Evolutionary conservation across 192 early-diverging fungal species (phyloP), one percentile per base, ranked within the genome.

Genomic region (Backusella tarrabulga): DNA sequence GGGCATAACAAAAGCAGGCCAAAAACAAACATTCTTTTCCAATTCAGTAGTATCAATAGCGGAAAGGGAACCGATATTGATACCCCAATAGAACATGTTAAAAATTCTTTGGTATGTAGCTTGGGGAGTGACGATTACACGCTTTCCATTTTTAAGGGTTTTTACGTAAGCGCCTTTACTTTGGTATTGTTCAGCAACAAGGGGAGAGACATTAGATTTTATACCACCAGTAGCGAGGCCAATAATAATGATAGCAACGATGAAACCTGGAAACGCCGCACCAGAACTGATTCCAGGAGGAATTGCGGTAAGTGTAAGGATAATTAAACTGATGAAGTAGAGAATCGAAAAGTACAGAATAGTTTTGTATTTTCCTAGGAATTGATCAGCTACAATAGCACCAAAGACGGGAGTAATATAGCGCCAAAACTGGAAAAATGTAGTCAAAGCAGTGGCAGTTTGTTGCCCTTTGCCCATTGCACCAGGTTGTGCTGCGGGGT

Each of bases 71-170:
- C 93, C 93, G 54, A 92, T 36, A 76, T 93, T 93, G 76, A 94
- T 93, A 41, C 90, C 86, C 86, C 88, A 89, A 82, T 96, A 96
- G 81, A 96, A 96, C 90, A 89, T 93, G 78, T 92, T 92, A 84
- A 95, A 96, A 56, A 96, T 91, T 15, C 86, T 88, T 84, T 95
- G 92, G 40, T 92, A 79, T 1, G 94, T 94, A 68, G 91, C 84
- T 77, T 85, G 84, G 60, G 91, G 91, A 77, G 90, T 87, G 8
- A 93, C 88, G 54, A 93, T 87, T 15, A 93, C 92, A 21, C 80
- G 81, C 23, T 88, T 81, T 9, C 91, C 92, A 35, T 77, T 87
- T 60, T 86, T 86, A 34, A 88, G 81, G 42, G 76, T 88, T 71
- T 87, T 90, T 73, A 93, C 87, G 60, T 84, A 91, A n/a, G 90